Percentiles rank a stretch among this genome's conserved stretches.
Evolutionary conservation across 495 filamentous ascomycete genomes (phyloP).

Genomic region (Lasiosphaeria ovina): DNA sequence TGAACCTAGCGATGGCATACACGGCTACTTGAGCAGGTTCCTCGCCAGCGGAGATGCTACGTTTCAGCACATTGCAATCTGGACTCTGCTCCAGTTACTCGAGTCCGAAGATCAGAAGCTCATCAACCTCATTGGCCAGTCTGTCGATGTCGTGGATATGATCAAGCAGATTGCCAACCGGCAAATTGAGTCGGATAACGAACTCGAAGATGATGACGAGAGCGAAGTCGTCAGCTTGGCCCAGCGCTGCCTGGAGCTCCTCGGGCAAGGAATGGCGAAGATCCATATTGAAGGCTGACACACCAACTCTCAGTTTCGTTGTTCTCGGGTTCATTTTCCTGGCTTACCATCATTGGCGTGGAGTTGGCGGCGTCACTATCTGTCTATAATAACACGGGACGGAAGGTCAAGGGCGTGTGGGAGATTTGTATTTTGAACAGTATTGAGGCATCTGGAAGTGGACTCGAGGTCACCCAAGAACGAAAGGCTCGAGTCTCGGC

Average conservation of each 20-base stretch:
- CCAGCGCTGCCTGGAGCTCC: slow-evolving; percentile 79
- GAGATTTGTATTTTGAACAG: slow-evolving; percentile 21
- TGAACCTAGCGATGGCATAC: slow-evolving; percentile 88
- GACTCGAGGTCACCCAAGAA: neutral
- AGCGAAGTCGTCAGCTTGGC: slow-evolving; percentile 91
- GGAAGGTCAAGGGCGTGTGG: slow-evolving; percentile 9
- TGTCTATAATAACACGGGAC: slow-evolving; percentile 30
- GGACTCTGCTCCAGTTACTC: slow-evolving; percentile 92
- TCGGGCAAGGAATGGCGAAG: slow-evolving; percentile 60
- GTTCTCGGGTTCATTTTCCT: slow-evolving; percentile 19
- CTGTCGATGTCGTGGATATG: slow-evolving; percentile 84
- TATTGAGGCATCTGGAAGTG: slow-evolving; percentile 15
- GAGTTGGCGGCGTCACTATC: slow-evolving; percentile 44
- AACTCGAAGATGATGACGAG: slow-evolving; percentile 81
- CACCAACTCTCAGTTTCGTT: slow-evolving; percentile 1
- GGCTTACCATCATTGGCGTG: slow-evolving; percentile 33
- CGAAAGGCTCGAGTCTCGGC: neutral
- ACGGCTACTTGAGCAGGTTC: slow-evolving; percentile 91
- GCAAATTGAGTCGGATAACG: slow-evolving; percentile 85
- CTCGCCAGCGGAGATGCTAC: slow-evolving; percentile 91
- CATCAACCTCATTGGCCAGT: slow-evolving; percentile 78
- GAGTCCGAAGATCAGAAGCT: slow-evolving; percentile 89
- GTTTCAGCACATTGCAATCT: slow-evolving; percentile 98
- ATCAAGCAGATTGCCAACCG: slow-evolving; percentile 87
- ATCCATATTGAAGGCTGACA: slow-evolving; percentile 55